Conservation (phyloP, 1,284 basidiomycete genomes). For the Trichosporon asahii region DNA sequence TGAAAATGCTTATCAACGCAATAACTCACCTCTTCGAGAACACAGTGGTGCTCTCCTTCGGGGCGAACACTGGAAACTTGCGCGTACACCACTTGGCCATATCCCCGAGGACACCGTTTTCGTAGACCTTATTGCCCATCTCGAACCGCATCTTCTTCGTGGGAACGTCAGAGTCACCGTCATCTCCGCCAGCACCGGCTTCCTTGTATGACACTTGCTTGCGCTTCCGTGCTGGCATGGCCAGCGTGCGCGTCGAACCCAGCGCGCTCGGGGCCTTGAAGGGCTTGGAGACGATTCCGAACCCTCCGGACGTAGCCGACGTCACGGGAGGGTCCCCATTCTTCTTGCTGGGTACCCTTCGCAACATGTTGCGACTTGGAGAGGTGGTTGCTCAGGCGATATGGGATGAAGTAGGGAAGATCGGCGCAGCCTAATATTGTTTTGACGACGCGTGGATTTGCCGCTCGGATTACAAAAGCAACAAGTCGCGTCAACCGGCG, state of each 20-base stretch:
- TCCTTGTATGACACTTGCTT: slow-evolving; percentile 75
- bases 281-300: slow-evolving; percentile 57
- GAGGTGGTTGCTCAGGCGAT: background rate
- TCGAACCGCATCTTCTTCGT: slow-evolving; percentile 58
- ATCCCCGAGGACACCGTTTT: slow-evolving; percentile 51
- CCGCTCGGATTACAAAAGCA: background rate
- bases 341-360: slow-evolving; percentile 28
- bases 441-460: slow-evolving; percentile 5
- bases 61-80: slow-evolving; percentile 77
- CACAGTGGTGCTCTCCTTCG: slow-evolving; percentile 70
- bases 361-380: slow-evolving; percentile 31
- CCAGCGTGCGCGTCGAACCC: slow-evolving; percentile 52
- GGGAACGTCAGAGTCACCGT: slow-evolving; percentile 57
- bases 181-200: slow-evolving; percentile 58
- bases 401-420: background rate
- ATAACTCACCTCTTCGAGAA: slow-evolving; percentile 52
- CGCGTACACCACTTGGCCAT: slow-evolving; percentile 58
- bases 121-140: slow-evolving; percentile 54
- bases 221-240: slow-evolving; percentile 68
- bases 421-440: background rate
- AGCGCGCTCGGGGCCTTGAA: slow-evolving; percentile 69
- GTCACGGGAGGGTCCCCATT: slow-evolving; percentile 37
- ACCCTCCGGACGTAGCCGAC: slow-evolving; percentile 47
- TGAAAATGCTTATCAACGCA: background rate
- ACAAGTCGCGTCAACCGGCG: slow-evolving; percentile 29